phyloP scores from a whole-genome alignment of 495 filamentous ascomycete species.

The Baudoinia panamericana region DNA sequence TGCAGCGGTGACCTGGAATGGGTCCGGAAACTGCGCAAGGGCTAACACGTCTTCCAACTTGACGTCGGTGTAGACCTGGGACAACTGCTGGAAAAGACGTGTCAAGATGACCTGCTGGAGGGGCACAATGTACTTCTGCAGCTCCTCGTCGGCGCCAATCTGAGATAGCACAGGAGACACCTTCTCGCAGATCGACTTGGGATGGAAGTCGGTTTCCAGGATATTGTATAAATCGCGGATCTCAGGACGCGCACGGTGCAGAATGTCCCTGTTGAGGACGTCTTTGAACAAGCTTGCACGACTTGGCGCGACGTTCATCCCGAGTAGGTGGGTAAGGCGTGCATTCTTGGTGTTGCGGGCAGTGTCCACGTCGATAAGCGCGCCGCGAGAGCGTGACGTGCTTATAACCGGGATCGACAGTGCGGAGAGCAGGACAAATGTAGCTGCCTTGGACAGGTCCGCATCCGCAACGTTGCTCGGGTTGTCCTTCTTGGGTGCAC shows the following conservation, averaged over 20 bases:
- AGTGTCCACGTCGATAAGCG: conserved; percentile 91
- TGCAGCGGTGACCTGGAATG: conserved; percentile 80
- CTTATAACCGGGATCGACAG: conserved; percentile 97
- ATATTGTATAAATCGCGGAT: conserved; percentile 96
- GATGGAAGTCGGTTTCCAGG: conserved; percentile 97
- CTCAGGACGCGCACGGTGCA: conserved; percentile 81
- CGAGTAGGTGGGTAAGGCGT: conserved; percentile 85
- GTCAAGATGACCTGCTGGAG: conserved; percentile 98
- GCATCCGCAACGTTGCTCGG: conserved; percentile 67
- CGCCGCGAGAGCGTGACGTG: conserved; percentile 88
- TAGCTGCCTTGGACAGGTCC: conserved; percentile 77
- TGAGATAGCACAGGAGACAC: conserved; percentile 90
- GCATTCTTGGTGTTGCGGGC: conserved; percentile 98
- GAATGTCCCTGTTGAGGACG: conserved; percentile 81
- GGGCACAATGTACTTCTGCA: conserved; percentile 90
- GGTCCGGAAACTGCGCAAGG: conserved; percentile 90
- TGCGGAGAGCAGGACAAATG: conserved; percentile 90
- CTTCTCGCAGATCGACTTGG: conserved; percentile 96
- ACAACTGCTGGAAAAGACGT: conserved; percentile 94
- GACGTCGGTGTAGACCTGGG: conserved; percentile 97
- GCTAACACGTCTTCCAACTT: conserved; percentile 87
- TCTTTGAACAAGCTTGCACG: conserved; percentile 89
- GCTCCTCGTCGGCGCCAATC: conserved; percentile 88
- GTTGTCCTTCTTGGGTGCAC: conserved; percentile 86
- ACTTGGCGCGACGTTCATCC: conserved; percentile 78